Evolutionary conservation across 306 rosid genomes (phyloP), one percentile per base, ranked within the genome.

Genomic region (Acacia melanoxylon): DNA sequence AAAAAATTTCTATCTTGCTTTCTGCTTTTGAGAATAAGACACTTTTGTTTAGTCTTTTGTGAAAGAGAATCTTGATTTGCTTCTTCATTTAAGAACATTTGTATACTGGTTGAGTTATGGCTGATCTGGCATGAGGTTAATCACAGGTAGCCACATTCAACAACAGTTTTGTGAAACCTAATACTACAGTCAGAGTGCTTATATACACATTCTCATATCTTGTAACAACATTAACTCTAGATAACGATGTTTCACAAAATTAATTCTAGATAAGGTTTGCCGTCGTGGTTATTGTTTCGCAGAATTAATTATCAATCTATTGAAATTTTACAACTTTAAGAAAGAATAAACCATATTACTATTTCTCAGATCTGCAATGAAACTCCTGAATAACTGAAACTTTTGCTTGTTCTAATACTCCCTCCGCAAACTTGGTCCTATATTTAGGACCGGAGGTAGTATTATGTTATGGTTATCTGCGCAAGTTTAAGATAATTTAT

Each of bases 1-100:
- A 46, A 20, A 75, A 2, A 42, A 2, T 74, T 70, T 75, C 42
- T 25, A 31, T 68, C 68, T 67, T 68, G 80, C 63, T 79, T 79
- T 85, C 78, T 56, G 46, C 72, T 72, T 85, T 65, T 25, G 45
- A 45, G 74, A 31, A 66, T 52, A 59, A 70, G 54, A 51, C 13
- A 41, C 56, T 63, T 81, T 62, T 75, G 33, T 59, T 22, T 20
- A 74, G 6, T 78, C 52, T 6, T 68, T 74, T 49, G 59, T 67
- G 48, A 71, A 20, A 24, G 72, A 69, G 72, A 22, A 44, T 44
- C 68, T 46, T 37, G 49, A 17, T 46, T 79, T 76, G 45, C 42
- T 67, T 73, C 68, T 75, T 74, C 35, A 52, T 37, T 3, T 75
- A 15, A 45, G 75, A 78, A 66, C 4, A 58, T 52, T 42, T 75